phyloP scores from a whole-genome alignment of 345 rosid genomes.

The Lepidium africanum region DNA sequence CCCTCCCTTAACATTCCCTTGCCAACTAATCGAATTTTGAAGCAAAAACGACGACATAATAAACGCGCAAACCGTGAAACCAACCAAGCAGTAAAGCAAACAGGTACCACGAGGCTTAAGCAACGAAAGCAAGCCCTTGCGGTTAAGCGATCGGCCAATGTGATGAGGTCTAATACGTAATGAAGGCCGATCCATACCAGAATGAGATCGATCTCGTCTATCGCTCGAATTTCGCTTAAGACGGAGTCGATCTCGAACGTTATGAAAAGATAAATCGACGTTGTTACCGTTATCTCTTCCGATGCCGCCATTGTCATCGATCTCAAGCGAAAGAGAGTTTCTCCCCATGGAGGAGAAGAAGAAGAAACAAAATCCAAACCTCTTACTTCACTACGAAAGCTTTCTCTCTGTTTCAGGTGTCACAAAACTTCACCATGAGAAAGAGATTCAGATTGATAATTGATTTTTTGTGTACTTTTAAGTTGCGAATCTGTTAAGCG shows the following conservation, averaged over 20 bases:
- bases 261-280: constrained; percentile 31
- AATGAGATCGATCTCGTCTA: constrained; percentile 34
- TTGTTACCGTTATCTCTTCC: constrained; percentile 22
- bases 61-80: constrained; percentile 60
- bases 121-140: constrained; percentile 47
- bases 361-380: background rate
- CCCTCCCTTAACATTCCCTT: constrained; percentile 38
- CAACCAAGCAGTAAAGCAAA: constrained; percentile 50
- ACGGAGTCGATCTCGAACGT: constrained; percentile 63
- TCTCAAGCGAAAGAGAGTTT: constrained; percentile 31
- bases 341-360: constrained; percentile 38
- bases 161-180: constrained; percentile 33
- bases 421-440: constrained; percentile 27
- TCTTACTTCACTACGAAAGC: background rate
- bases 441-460: constrained; percentile 22
- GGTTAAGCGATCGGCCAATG: constrained; percentile 34
- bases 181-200: constrained; percentile 37
- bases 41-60: constrained; percentile 64
- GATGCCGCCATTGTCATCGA: constrained; percentile 35
- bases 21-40: constrained; percentile 74
- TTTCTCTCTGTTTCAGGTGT: constrained; percentile 17
- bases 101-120: constrained; percentile 56
- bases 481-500: constrained; percentile 22
- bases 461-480: background rate
- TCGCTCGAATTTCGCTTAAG: constrained; percentile 47